Conservation (phyloP, 2,329 filamentous ascomycete species). For the Chaetomium strumarium region DNA sequence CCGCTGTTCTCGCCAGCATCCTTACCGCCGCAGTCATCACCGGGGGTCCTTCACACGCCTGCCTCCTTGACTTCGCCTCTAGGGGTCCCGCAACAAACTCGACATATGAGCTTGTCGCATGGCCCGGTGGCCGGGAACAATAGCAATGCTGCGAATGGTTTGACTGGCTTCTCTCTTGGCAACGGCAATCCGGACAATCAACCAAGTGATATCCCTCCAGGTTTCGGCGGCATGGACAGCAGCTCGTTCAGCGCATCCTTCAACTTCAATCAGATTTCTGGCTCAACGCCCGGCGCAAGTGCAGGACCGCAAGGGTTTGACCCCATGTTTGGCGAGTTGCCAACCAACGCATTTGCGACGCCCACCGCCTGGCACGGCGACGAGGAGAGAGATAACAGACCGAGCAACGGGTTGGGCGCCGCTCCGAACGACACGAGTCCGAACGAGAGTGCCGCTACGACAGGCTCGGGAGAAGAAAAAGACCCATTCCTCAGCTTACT, state of each 20-base stretch:
- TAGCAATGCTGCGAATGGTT: constrained; percentile 31
- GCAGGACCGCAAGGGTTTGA: constrained; percentile 38
- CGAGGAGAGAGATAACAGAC: constrained; percentile 29
- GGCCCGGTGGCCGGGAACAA: constrained; percentile 30
- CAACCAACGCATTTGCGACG: constrained; percentile 49
- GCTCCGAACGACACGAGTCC: constrained; percentile 46
- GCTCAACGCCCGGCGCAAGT: constrained; percentile 16
- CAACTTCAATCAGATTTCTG: constrained; percentile 30
- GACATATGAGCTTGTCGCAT: constrained; percentile 28
- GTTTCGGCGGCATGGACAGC: constrained; percentile 29
- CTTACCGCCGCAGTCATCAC: constrained; percentile 35
- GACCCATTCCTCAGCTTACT: constrained; percentile 75
- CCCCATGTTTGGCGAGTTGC: constrained; percentile 53
- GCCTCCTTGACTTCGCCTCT: constrained; percentile 33
- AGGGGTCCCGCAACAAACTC: constrained; percentile 29
- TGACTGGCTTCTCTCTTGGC: constrained; percentile 33
- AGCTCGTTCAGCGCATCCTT: constrained; percentile 40
- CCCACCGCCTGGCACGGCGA: constrained; percentile 44
- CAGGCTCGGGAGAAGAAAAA: constrained; percentile 55
- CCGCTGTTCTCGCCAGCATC: constrained; percentile 35
- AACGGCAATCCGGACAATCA: constrained; percentile 24
- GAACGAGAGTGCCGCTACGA: constrained; percentile 43
- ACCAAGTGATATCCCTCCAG: constrained; percentile 9
- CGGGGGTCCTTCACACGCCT: constrained; percentile 35
- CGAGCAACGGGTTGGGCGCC: constrained; percentile 25